Conservation (phyloP, 305 asterid species). For the Plantago rigida region DNA sequence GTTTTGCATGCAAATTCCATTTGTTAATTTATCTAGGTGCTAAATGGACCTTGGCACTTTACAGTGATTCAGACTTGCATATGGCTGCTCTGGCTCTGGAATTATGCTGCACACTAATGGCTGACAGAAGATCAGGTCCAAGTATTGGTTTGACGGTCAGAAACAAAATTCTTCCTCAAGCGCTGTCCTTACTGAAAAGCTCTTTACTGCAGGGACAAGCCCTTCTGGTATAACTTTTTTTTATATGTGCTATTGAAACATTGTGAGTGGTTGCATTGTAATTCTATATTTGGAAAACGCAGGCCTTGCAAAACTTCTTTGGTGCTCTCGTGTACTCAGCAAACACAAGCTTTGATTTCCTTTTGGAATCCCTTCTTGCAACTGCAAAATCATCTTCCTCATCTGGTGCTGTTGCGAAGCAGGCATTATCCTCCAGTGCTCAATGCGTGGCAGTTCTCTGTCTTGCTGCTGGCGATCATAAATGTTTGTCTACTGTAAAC, state of each 20-base stretch:
- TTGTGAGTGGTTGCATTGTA: constrained; percentile 24
- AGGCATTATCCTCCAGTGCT: constrained; percentile 90
- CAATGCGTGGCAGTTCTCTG: constrained; percentile 98
- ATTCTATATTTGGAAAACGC: constrained; percentile 32
- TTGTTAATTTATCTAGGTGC: constrained; percentile 6
- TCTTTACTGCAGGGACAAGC: constrained; percentile 98
- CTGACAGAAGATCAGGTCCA: constrained; percentile 84
- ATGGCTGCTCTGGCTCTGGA: constrained; percentile 98
- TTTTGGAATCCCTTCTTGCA: constrained; percentile 88
- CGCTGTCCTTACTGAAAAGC: constrained; percentile 73
- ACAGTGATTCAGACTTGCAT: constrained; percentile 92
- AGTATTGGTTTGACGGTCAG: constrained; percentile 86
- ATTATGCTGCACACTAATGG: constrained; percentile 88
- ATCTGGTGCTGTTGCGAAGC: constrained; percentile 87
- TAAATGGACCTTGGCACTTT: constrained; percentile 20
- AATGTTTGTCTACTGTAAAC: constrained; percentile 73
- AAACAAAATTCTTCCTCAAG: constrained; percentile 90
- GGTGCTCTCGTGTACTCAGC: constrained; percentile 80
- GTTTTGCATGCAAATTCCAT: constrained; percentile 17
- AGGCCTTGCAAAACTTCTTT: constrained; percentile 89
- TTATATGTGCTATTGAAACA: constrained; percentile 11
- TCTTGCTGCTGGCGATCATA: constrained; percentile 80
- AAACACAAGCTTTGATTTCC: constrained; percentile 85
- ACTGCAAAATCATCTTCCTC: constrained; percentile 79
- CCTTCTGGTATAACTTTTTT: constrained; percentile 62